Evolutionary conservation across 2,329 filamentous ascomycete species (phyloP), one percentile per base, ranked within the genome.

Genomic region (Neonectria ditissima): DNA sequence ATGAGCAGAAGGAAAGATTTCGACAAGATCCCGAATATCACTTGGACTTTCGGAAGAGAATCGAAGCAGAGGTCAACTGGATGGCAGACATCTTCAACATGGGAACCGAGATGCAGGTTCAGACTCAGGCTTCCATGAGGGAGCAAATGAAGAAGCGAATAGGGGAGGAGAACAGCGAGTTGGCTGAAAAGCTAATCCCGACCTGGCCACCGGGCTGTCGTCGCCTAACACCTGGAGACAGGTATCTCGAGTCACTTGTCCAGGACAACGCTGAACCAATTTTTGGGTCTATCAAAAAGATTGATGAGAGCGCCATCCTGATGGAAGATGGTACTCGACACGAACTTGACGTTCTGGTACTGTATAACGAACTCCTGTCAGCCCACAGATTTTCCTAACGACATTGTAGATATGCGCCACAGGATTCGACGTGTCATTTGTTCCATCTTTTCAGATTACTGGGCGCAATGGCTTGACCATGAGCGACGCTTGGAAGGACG

Each of bases 341-440:
- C 32, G 50, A 53, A 39, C 24, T 53, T 10, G 50, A 53, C 24
- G 30, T 53, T 7, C 13, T 53, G n/a, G 28, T 53, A 37, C n/a
- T n/a, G n/a, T n/a, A n/a, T n/a, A n/a, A n/a, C n/a, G n/a, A n/a
- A n/a, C n/a, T n/a, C n/a, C n/a, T n/a, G n/a, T n/a, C n/a, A n/a
- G n/a, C n/a, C n/a, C n/a, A n/a, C n/a, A n/a, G n/a, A n/a, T n/a
- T n/a, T n/a, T n/a, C n/a, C n/a, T n/a, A n/a, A n/a, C n/a, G n/a
- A n/a, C n/a, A n/a, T n/a, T n/a, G 16, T 14, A 37, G 34, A 14
- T 37, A 4, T 53, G 50, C n/a, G 50, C 50, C 4, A 53, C 50
- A 9, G 50, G 50, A 10, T 53, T 37, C n/a, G 28, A 53, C 22
- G 32, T 53, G 14, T 26, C 20, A 10, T 53, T 34, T 11, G 22